phyloP scores from a whole-genome alignment of 257 asterid species.

The Ophiorrhiza pumila region DNA sequence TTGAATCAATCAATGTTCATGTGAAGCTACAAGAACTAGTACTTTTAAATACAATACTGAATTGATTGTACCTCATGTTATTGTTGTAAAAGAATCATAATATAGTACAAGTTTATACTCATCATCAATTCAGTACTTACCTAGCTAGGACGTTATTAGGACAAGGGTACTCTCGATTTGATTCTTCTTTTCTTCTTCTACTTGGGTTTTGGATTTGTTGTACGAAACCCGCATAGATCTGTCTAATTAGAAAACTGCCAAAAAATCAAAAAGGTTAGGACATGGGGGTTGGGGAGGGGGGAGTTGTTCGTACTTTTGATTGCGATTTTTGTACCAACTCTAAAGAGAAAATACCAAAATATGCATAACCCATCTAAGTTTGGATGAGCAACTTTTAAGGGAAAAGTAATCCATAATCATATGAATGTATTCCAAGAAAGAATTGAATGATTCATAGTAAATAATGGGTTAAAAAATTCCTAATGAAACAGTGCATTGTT shows the following conservation, averaged over 20 bases:
- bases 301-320: not conserved
- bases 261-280: not conserved
- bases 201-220: not conserved
- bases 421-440: not conserved
- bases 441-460: not conserved
- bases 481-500: constrained; percentile 13
- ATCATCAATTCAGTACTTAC: not conserved
- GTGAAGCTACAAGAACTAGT: too few species aligned
- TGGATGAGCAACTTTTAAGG: too few species aligned
- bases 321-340: not conserved
- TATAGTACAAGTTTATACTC: not conserved
- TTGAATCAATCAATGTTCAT: too few species aligned
- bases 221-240: constrained; percentile 1
- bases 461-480: constrained; percentile 1
- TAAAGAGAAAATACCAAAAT: not conserved
- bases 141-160: not conserved
- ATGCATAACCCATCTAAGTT: too few species aligned
- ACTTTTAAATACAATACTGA: too few species aligned
- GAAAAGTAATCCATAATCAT: not conserved
- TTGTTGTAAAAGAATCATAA: too few species aligned
- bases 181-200: too few species aligned
- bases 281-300: too few species aligned
- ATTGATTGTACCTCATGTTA: not conserved
- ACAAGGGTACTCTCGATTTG: not conserved
- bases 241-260: not conserved